phyloP scores from a whole-genome alignment of 2,329 filamentous ascomycete genomes.

The Aspergillus texensis region DNA sequence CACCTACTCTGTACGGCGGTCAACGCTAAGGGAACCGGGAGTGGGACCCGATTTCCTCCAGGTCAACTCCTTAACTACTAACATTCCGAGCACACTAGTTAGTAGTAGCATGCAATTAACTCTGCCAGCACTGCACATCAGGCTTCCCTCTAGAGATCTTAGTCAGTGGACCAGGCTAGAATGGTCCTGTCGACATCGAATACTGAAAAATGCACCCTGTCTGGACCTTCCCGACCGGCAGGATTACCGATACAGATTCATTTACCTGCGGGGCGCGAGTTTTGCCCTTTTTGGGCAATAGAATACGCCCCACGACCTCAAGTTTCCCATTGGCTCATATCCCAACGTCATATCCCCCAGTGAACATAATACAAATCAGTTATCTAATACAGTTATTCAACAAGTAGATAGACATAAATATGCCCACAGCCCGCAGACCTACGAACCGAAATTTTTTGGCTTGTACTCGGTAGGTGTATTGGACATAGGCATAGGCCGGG shows the following conservation, averaged over 20 bases:
- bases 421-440: neutral
- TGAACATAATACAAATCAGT: neutral
- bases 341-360: neutral
- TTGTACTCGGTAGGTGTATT: neutral
- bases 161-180: constrained; percentile 21
- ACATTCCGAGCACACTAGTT: too few species aligned
- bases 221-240: constrained; percentile 6
- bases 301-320: neutral
- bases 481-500: neutral
- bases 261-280: constrained; percentile 7
- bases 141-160: constrained; percentile 3
- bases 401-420: neutral
- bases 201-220: neutral
- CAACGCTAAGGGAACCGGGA: neutral
- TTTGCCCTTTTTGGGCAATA: constrained; percentile 6
- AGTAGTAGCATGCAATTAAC: neutral
- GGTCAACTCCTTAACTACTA: neutral
- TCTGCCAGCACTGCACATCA: neutral
- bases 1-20: neutral
- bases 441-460: neutral
- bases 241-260: neutral
- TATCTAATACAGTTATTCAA: neutral
- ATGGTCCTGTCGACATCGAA: neutral
- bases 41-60: neutral
- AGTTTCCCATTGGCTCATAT: neutral